Evolutionary conservation across 1,139 yeast genomes (phyloP), one percentile per base, ranked within the genome.

Genomic region (Yamadazyma buinensis): DNA sequence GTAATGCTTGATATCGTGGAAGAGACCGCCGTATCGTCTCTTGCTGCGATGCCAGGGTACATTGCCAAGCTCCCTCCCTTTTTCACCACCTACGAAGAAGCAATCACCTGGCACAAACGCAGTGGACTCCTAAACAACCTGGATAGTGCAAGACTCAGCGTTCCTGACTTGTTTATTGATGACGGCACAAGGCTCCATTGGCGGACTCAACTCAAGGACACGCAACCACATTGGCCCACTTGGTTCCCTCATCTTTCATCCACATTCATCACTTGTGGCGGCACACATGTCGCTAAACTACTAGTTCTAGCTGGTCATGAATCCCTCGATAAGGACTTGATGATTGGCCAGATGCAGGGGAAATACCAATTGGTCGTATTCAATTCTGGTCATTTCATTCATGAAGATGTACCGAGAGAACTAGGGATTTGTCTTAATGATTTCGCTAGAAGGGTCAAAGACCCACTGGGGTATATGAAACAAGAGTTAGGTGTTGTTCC

Each of bases 331-430:
- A 87, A 83, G 43, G 75, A 75, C 29, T 64, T 92, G 28, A 87
- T 88, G 55, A 81, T 92, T 37, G 98, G 97, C 0, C 98, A 94
- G 59, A 92, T 92, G 98, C 97, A 90, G 59, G 94, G 95, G 0
- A 87, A 85, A 52, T 92, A 84, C 55, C 98, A 92, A 57, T 68
- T 92, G 30, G 80, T 86, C 12, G 95, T 88, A 4, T 83, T 88
- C 2, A 49, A 77, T 25, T 69, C 90, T 1, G 97, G 97, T 1
- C 99, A 92, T 59, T 92, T 88, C 49, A 65, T 92, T 14, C 98
- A 92, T 33, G 98, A 92, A 54, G 99, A 92, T 55, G 71, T 75
- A 10, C 95, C 97, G 0, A 58, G 52, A 11, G 83, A 82, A 44
- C 70, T 85, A 0, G 83, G 88, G 0, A 40, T 72, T 2, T 72